Conservation (phyloP, 202 grass and related monocot genomes). For the Setaria viridis region DNA sequence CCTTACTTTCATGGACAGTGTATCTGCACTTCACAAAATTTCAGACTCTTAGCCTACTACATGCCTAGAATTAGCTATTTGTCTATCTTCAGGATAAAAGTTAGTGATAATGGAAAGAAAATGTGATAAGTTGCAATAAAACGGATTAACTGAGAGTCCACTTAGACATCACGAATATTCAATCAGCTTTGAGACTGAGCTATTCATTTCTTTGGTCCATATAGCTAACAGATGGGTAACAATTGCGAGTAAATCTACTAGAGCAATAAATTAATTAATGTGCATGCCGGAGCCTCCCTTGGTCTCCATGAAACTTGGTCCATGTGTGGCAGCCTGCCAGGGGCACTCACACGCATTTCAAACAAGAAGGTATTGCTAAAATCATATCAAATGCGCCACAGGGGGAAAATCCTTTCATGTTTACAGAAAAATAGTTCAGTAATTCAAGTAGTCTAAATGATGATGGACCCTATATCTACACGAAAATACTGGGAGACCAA, state of each 20-base stretch:
- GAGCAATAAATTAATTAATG: background rate
- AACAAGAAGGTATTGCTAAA: slow-evolving; percentile 25
- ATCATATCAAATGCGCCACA: background rate
- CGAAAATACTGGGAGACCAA: background rate
- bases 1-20: background rate
- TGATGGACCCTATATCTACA: background rate
- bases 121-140: slow-evolving; percentile 3
- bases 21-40: slow-evolving; percentile 2
- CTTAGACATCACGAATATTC: background rate
- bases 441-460: slow-evolving; percentile 16
- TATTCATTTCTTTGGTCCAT: slow-evolving; percentile 15
- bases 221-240: slow-evolving; percentile 9
- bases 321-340: background rate
- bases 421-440: background rate
- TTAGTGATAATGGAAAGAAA: background rate
- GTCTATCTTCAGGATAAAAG: background rate
- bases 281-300: background rate
- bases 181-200: background rate
- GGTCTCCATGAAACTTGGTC: background rate
- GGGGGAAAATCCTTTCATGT: background rate
- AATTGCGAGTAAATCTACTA: background rate
- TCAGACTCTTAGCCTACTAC: background rate
- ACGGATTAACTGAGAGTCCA: background rate
- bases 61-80: background rate
- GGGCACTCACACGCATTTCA: background rate